Conservation (phyloP, 257 asterid species). For the Prunella vulgaris region DNA sequence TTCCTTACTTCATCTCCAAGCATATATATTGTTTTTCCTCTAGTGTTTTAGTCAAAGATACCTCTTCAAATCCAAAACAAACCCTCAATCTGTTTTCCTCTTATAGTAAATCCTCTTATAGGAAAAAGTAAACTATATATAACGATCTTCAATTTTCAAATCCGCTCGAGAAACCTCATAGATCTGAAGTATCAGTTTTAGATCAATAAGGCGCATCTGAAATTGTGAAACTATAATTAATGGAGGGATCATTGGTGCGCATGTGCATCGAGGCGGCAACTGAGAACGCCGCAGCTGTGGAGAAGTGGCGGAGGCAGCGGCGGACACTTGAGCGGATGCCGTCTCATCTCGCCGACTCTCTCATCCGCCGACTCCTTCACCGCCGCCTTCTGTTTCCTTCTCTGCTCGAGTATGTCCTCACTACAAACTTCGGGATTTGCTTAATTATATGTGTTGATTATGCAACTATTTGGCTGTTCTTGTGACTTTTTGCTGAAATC, state of each 20-base stretch:
- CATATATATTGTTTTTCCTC: not conserved
- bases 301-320: slow-evolving; percentile 91
- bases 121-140: too few relatives aligned
- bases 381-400: slow-evolving; percentile 87
- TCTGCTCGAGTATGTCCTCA: slow-evolving; percentile 63
- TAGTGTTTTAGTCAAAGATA: not conserved
- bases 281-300: slow-evolving; percentile 53
- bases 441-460: not conserved
- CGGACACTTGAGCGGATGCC: slow-evolving; percentile 80
- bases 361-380: slow-evolving; percentile 57
- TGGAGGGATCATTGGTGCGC: slow-evolving; percentile 51
- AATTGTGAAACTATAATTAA: slow-evolving; percentile 9
- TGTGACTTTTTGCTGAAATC: slow-evolving; percentile 7
- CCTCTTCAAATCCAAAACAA: slow-evolving; percentile 3
- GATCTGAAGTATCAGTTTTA: not conserved
- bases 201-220: not conserved
- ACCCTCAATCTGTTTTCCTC: not conserved
- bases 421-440: not conserved
- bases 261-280: slow-evolving; percentile 83
- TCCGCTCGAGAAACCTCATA: not conserved
- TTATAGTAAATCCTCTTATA: not conserved
- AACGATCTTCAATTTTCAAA: not conserved
- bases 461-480: not conserved
- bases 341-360: slow-evolving; percentile 66
- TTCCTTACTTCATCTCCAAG: not conserved